Evolutionary conservation across 1,284 basidiomycete species (phyloP), one percentile per base, ranked within the genome.

Genomic region (Microbotryomycetes sp.): DNA sequence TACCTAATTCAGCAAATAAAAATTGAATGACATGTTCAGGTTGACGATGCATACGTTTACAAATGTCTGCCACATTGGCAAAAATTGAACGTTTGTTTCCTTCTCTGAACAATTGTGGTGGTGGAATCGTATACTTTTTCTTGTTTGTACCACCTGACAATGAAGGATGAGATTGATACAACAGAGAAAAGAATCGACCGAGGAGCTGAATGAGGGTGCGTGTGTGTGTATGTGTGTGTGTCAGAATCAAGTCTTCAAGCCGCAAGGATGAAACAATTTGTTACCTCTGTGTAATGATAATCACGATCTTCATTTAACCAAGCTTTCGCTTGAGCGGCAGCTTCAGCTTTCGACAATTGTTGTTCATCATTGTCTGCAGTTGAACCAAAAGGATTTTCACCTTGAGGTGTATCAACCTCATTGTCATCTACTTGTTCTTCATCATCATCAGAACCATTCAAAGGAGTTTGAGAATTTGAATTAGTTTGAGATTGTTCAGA

Each of bases 21-120:
- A 91, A 99, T 77, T 91, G 87, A 70, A 97, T 97, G 72, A 97
- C 92, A 75, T 99, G 96, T 78, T 98, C 96, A n/a, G 94, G 92
- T 79, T 92, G 88, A 76, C 94, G 83, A 80, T 97, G 94, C 92
- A 99, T 97, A 58, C 90, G 86, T 78, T 89, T 93, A 83, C 94
- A 97, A 71, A 99, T 98, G 76, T 99, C 94, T 70, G 86, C 85
- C 64, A 98, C 84, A 77, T 99, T 99, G 70, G 92, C 87, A 71
- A 98, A 99, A 68, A 96, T 88, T 49, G 92, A 87, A 79, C 94
- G 94, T 79, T 98, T 97, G 79, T 93, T 94, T 26, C 83, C 83
- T 81, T 99, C 94, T 74, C 92, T 83, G 72, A 89, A 86, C 56
- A 98, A 88, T 64, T 88, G 87, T 22, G 94, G 94, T n/a, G 94